Conservation (phyloP, 495 filamentous ascomycete species). For the Ramalina intermedia region DNA sequence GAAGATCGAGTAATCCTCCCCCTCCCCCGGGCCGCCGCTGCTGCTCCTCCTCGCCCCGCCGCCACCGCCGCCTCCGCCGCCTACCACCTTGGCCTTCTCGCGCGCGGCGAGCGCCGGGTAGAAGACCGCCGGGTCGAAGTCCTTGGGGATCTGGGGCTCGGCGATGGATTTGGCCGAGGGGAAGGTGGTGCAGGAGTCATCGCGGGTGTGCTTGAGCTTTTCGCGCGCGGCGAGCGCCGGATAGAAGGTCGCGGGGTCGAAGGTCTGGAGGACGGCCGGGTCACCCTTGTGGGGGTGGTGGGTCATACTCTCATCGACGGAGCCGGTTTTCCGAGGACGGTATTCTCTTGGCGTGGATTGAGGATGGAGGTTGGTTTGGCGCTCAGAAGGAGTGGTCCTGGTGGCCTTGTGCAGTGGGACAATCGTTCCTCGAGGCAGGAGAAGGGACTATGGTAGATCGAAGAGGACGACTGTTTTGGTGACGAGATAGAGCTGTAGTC, state of each 20-base stretch:
- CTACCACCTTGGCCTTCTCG: neutral
- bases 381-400: too few relatives aligned
- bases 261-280: constrained; percentile 6
- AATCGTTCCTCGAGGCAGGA: too few relatives aligned
- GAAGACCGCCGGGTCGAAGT: constrained; percentile 14
- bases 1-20: neutral
- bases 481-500: too few relatives aligned
- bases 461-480: too few relatives aligned
- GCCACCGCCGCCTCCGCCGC: neutral
- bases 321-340: neutral
- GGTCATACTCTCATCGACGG: constrained; percentile 1
- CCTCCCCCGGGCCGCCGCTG: neutral
- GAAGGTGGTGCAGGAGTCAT: constrained; percentile 7
- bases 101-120: constrained; percentile 8
- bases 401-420: too few relatives aligned
- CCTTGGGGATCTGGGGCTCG: constrained; percentile 4
- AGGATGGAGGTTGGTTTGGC: too few relatives aligned
- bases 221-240: constrained; percentile 6
- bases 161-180: constrained; percentile 3
- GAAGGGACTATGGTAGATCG: too few relatives aligned
- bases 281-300: constrained; percentile 1
- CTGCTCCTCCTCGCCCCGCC: too few relatives aligned
- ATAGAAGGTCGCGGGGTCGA: constrained; percentile 13
- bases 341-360: too few relatives aligned
- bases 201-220: neutral